Conservation (phyloP, 768 basidiomycete genomes). For the Leccinum olivaceopallidum region DNA sequence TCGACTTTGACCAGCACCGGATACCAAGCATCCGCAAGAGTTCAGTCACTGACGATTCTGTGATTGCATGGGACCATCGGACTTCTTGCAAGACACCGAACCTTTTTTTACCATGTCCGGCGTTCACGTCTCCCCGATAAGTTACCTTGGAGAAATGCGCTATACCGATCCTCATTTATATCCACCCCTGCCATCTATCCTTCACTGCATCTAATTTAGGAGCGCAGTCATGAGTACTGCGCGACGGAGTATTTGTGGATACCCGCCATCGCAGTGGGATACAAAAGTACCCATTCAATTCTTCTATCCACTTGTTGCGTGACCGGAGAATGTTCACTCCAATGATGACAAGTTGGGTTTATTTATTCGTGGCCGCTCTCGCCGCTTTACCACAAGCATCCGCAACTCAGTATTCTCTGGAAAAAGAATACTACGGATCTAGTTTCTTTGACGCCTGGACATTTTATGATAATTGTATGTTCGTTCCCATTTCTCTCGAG, state of each 20-base stretch:
- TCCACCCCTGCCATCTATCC: not conserved
- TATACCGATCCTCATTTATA: not conserved
- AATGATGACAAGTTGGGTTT: slow-evolving; percentile 3
- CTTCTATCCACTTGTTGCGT: not conserved
- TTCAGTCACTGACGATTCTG: not conserved
- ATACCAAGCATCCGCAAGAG: not conserved
- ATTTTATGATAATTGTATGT: slow-evolving; percentile 60
- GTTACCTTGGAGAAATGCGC: not conserved
- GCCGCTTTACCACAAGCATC: slow-evolving; percentile 12
- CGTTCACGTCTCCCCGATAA: not conserved
- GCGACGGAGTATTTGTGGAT: slow-evolving; percentile 13
- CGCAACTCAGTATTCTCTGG: slow-evolving; percentile 48
- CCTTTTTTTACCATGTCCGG: not conserved
- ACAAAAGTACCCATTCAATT: not conserved
- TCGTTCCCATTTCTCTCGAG: not conserved
- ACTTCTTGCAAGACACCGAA: slow-evolving; percentile 3
- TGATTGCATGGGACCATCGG: not conserved
- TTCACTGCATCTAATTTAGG: not conserved
- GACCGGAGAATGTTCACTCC: slow-evolving; percentile 10
- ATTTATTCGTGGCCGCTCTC: slow-evolving; percentile 10
- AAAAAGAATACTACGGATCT: slow-evolving; percentile 58
- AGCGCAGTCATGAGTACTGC: not conserved
- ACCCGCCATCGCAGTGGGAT: not conserved
- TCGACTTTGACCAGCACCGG: not conserved
- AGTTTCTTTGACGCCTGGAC: slow-evolving; percentile 68